Percentiles rank a stretch among this genome's conserved stretches.
These are phyloP conservation scores for Toxicodendron radicans DNA, from an alignment of 345 rosid genomes.

Conservation along the genomic window DNA sequence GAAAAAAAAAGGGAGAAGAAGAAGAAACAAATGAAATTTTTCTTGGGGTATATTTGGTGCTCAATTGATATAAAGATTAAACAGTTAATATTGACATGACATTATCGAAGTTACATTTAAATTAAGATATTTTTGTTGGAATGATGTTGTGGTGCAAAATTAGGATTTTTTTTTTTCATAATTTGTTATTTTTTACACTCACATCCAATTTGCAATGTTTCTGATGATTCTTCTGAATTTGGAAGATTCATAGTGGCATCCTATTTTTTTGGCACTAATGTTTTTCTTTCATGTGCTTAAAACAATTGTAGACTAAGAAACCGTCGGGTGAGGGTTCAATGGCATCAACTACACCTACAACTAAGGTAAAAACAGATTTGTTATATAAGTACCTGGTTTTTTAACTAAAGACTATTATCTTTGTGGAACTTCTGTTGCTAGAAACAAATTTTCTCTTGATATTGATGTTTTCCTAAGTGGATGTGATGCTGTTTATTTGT, in stretches of 20 bases:
- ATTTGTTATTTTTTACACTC: not conserved
- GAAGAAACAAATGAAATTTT: not conserved
- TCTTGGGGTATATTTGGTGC: not conserved
- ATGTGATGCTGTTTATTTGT: too few relatives aligned
- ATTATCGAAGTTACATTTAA: not conserved
- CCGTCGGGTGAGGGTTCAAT: constrained; percentile 52
- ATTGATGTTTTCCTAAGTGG: not conserved
- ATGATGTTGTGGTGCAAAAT: not conserved
- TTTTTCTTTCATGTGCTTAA: constrained; percentile 4
- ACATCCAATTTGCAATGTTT: not conserved
- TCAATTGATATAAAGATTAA: not conserved
- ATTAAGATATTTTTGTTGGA: not conserved
- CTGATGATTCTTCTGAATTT: not conserved
- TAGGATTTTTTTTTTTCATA: not conserved
- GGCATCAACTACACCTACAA: constrained; percentile 41
- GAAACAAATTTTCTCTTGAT: not conserved
- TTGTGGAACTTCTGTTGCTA: not conserved
- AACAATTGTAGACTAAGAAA: constrained; percentile 47
- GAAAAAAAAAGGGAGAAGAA: too few relatives aligned
- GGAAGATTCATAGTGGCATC: not conserved
- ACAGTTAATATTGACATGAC: not conserved
- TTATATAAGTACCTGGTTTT: not conserved
- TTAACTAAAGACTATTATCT: not conserved
- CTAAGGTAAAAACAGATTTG: constrained; percentile 34
- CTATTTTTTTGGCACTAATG: not conserved